Base-by-base conservation (phyloP, 768 basidiomycete species). In the Lactifluus piperatus region DNA sequence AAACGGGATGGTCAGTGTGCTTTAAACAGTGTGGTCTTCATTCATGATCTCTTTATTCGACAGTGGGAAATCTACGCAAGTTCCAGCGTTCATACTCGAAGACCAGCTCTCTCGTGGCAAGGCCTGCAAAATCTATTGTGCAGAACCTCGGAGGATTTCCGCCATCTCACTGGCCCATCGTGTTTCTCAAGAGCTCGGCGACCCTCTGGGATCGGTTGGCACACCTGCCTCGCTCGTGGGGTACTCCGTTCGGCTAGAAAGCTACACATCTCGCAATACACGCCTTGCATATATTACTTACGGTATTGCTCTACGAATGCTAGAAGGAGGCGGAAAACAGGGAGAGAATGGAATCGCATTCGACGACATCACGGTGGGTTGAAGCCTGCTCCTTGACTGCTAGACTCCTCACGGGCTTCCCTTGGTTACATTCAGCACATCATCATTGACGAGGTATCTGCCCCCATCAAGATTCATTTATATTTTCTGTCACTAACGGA, bases 51-150 rank as follows among this genome's bases (percentile, higher is more conserved):
- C 32, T 20, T 46, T 57, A 13, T 41, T 53, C 51, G 53, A 52
- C 52, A 94, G 93, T 67, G 95, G 95, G 9, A 99, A 99, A 74
- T 97, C 94, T 2, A 98, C 95, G 0, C 95, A 98, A 74, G 82
- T 97, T 4, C 95, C 95, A 4, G 79, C 87, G 0, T 98, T 94
- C 73, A 87, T 98, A 63, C 80, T 99, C 10, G 95, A 99, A 70
- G 85, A 94, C 67, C 83, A 88, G 54, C 80, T 97, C 22, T 81
- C 85, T 5, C 79, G 78, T 60, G 97, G 94, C 26, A 81, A 77
- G 65, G 79, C 80, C 54, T 95, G 92, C 77, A 95, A 87, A 71
- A 88, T 99, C 66, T 92, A 84, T 67, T 95, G 93, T 64, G 97
- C 95, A 5, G 94, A 98, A 68, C 95, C 95, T 5, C 82, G 95